phyloP scores from a whole-genome alignment of 1,284 basidiomycete genomes.

The Athelia psychrophila region DNA sequence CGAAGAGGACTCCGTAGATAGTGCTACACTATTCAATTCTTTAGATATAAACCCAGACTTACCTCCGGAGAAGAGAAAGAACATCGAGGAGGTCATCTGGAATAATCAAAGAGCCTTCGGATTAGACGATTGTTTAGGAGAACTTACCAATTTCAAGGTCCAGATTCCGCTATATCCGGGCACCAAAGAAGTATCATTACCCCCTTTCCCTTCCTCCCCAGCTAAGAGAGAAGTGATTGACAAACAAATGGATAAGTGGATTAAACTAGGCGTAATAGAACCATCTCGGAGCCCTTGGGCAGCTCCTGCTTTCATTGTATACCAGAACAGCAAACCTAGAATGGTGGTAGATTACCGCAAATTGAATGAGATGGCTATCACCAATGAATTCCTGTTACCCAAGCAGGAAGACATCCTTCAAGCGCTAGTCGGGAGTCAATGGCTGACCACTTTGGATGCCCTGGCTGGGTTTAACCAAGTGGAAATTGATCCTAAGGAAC shows the following conservation, averaged over 20 bases:
- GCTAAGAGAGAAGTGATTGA: constrained; percentile 25
- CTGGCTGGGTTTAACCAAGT: constrained; percentile 26
- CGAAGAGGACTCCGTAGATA: constrained; percentile 7
- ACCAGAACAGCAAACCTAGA: constrained; percentile 22
- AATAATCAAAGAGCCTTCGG: constrained; percentile 17
- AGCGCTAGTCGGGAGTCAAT: constrained; percentile 18
- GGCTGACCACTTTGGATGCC: constrained; percentile 22
- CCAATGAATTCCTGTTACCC: constrained; percentile 26
- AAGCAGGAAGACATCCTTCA: constrained; percentile 24
- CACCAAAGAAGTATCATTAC: constrained; percentile 16
- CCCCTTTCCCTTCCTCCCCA: constrained; percentile 22
- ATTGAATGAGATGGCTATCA: constrained; percentile 19
- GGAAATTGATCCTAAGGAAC: constrained; percentile 14
- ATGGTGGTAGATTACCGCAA: constrained; percentile 22
- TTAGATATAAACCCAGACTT: constrained; percentile 13
- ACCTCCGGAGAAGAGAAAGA: constrained; percentile 4
- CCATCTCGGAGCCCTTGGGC: constrained; percentile 27
- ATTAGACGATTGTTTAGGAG: constrained; percentile 20
- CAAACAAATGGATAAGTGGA: constrained; percentile 21
- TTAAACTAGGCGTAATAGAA: constrained; percentile 21
- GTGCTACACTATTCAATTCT: constrained; percentile 6
- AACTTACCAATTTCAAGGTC: constrained; percentile 14
- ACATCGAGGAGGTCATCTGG: constrained; percentile 9
- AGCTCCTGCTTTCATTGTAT: constrained; percentile 21
- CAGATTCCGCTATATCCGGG: constrained; percentile 15